These are phyloP conservation scores for Beauveria sp. DNA, from an alignment of 2,329 filamentous ascomycete species.

Conservation along the genomic window DNA sequence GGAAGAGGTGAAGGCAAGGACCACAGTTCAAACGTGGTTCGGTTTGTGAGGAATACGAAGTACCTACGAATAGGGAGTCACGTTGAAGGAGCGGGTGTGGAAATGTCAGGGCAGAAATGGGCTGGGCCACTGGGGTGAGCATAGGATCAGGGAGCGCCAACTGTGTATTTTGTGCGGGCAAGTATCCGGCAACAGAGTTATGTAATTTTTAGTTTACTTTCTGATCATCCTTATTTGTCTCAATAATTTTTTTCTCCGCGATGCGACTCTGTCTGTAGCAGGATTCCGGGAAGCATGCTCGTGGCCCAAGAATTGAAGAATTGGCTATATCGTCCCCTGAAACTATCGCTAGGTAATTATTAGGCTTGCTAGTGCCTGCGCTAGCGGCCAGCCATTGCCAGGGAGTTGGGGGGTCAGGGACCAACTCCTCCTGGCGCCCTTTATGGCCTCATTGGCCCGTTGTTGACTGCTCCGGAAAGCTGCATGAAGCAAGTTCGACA, in stretches of 20 bases:
- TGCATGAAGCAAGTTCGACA: conserved; percentile 11
- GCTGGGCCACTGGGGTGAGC: background rate
- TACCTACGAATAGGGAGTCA: background rate
- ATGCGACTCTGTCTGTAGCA: background rate
- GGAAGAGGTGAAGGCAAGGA: background rate
- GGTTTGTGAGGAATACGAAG: background rate
- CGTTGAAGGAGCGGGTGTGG: background rate
- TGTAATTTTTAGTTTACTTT: background rate
- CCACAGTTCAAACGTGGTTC: background rate
- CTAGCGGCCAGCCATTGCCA: background rate
- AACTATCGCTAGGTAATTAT: background rate
- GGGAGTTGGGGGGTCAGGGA: background rate
- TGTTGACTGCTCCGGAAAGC: background rate
- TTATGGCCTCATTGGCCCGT: background rate
- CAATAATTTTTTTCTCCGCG: too few species aligned
- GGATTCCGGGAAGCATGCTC: background rate
- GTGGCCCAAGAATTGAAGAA: too few species aligned
- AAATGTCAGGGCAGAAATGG: background rate
- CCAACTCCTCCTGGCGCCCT: background rate
- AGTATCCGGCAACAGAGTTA: background rate
- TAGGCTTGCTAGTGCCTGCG: background rate
- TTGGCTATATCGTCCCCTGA: conserved; percentile 7
- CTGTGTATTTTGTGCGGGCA: background rate
- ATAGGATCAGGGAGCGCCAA: background rate
- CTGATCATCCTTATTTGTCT: too few species aligned